A percentile compares a stretch with the other conserved stretches of the same genome.
These are phyloP conservation scores for Anethum foeniculum DNA, from an alignment of 140 eudicot genomes.

Conservation along the genomic window DNA sequence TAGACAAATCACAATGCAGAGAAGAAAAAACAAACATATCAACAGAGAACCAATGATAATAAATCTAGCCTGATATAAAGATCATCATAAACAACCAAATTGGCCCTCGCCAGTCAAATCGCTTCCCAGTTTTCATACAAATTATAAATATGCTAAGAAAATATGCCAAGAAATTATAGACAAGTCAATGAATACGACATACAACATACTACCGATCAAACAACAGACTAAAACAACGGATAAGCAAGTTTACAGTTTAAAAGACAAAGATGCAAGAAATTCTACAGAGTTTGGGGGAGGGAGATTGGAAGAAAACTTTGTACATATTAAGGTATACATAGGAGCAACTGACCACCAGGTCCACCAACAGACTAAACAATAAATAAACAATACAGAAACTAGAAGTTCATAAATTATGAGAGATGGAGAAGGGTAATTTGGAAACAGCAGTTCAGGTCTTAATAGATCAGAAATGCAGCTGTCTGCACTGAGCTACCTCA, in stretches of 20 bases:
- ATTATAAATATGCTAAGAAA: background rate
- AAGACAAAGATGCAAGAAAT: background rate
- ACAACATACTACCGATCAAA: background rate
- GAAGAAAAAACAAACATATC: background rate
- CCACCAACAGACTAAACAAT: background rate
- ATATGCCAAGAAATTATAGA: conserved; percentile 10
- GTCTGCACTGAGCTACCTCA: conserved; percentile 67
- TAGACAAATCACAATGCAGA: background rate
- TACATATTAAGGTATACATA: conserved; percentile 23
- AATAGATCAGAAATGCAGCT: conserved; percentile 50
- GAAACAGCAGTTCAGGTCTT: conserved; percentile 6
- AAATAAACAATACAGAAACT: conserved; percentile 15
- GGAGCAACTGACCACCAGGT: conserved; percentile 6
- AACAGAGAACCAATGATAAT: background rate
- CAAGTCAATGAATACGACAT: conserved; percentile 18
- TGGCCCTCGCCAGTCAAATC: background rate
- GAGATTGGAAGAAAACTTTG: conserved; percentile 22
- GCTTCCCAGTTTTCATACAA: background rate
- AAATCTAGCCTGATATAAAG: background rate
- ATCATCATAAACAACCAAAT: background rate
- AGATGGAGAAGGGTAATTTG: conserved; percentile 2
- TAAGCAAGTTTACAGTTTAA: background rate
- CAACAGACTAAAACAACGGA: background rate
- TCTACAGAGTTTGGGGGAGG: background rate
- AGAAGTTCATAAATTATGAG: conserved; percentile 6